Percentiles rank a stretch among this genome's conserved stretches.
phyloP scores from a whole-genome alignment of 257 asterid genomes.

The Nicotiana knightiana region DNA sequence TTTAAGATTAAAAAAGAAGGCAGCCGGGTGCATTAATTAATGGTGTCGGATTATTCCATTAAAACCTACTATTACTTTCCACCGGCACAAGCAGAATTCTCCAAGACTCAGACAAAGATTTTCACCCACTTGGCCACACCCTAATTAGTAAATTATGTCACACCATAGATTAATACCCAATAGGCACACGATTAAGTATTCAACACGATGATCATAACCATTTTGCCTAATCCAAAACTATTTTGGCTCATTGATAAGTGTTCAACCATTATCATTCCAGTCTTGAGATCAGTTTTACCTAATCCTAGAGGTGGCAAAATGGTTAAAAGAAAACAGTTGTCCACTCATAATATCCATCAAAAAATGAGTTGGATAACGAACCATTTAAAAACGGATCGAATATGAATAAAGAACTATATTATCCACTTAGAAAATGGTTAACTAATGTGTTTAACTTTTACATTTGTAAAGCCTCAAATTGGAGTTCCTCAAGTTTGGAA shows the following conservation, averaged over 20 bases:
- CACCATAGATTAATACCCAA: constrained; percentile 18
- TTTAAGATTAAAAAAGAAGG: background rate
- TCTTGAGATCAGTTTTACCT: background rate
- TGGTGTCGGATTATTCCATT: too few relatives aligned
- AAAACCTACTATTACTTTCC: background rate
- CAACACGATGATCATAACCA: background rate
- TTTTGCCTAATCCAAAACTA: background rate
- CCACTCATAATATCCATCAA: too few relatives aligned
- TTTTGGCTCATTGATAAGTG: background rate
- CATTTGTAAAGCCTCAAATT: too few relatives aligned
- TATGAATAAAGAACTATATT: too few relatives aligned
- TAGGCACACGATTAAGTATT: background rate
- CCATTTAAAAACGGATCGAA: too few relatives aligned
- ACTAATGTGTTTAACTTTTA: too few relatives aligned
- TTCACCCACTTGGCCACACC: background rate
- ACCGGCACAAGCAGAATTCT: background rate
- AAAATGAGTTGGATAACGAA: too few relatives aligned
- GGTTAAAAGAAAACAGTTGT: too few relatives aligned
- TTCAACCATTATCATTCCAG: background rate
- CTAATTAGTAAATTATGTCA: background rate
- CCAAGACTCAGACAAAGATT: background rate
- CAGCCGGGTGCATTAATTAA: too few relatives aligned
- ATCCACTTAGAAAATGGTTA: too few relatives aligned
- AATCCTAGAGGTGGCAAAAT: background rate
- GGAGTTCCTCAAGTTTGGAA: too few relatives aligned